These are phyloP conservation scores for Exutisphaerella laricina DNA, from an alignment of 2,329 filamentous ascomycete genomes.

Conservation along the genomic window DNA sequence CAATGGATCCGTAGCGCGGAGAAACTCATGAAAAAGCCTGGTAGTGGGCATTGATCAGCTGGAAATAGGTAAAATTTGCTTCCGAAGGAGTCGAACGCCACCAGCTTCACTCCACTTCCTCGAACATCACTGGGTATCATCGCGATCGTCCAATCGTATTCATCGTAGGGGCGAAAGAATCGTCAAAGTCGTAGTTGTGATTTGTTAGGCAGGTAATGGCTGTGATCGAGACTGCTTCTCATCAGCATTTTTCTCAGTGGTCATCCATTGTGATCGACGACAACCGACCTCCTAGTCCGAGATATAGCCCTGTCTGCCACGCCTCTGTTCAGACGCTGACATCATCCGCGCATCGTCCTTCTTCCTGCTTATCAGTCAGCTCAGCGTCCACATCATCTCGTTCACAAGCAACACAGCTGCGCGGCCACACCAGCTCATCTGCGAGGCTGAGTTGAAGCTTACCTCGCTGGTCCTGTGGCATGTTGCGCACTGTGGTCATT, in stretches of 20 bases:
- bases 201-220: no score
- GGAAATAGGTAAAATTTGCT: no score
- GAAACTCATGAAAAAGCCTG: conserved; percentile 43
- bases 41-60: conserved; percentile 41
- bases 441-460: conserved; percentile 15
- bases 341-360: conserved; percentile 12
- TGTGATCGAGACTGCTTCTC: no score
- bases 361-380: conserved; percentile 13
- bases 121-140: conserved; percentile 3
- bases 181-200: no score
- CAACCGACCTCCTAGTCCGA: conserved; percentile 24
- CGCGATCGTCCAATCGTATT: neutral
- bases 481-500: conserved; percentile 7
- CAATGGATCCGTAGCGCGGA: conserved; percentile 50
- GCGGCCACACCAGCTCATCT: conserved; percentile 3
- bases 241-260: no score
- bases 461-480: conserved; percentile 19
- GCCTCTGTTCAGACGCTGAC: conserved; percentile 4
- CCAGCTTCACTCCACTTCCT: no score
- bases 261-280: no score
- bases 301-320: conserved; percentile 16
- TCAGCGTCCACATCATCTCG: neutral
- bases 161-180: neutral
- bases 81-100: no score
- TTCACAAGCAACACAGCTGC: conserved; percentile 1